Evolutionary conservation across 495 filamentous ascomycete genomes (phyloP), one percentile per base, ranked within the genome.

Genomic region (Pyrenula massariospora): DNA sequence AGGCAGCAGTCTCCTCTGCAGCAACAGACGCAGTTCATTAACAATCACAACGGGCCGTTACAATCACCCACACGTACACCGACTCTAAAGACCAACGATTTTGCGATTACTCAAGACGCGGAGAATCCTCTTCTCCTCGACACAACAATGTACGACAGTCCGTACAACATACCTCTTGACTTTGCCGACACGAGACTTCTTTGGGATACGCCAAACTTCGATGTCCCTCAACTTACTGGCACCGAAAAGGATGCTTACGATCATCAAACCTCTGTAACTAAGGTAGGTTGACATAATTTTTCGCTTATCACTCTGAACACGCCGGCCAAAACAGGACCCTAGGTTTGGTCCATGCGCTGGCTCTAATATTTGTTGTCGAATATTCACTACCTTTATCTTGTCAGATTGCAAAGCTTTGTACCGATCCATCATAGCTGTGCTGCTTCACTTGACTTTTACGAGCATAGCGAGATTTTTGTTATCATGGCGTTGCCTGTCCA

Each of bases 181-280:
- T 51, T 25, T 49, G 24, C 53, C 56, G 56, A 54, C 53, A 8
- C 31, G 48, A 56, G 54, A 42, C 22, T 48, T 25, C 3, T 50
- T 12, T n/a, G 54, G 36, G 54, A 22, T 49, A 42, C 54, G 54
- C 48, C 54, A 22, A 56, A 15, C 31, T 22, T 31, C 54, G 22
- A 50, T 15, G 25, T 48, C 25, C 48, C 36, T 48, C 22, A 42
- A 23, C 48, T 48, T 11, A 15, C 21, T 48, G 5, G 21, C 54
- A 49, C 47, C 22, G 24, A 10, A 25, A n/a, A 22, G 50, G 47
- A 48, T 50, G 5, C 50, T 56, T 24, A 20, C 25, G 24, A 55
- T 55, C 25, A 15, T 24, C 25, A 42, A 55, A 42, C 25, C n/a
- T n/a, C n/a, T n/a, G n/a, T n/a, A n/a, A n/a, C n/a, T n/a, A n/a